phyloP scores from a whole-genome alignment of 768 basidiomycete genomes.

The Termitomyces eurrhizus region DNA sequence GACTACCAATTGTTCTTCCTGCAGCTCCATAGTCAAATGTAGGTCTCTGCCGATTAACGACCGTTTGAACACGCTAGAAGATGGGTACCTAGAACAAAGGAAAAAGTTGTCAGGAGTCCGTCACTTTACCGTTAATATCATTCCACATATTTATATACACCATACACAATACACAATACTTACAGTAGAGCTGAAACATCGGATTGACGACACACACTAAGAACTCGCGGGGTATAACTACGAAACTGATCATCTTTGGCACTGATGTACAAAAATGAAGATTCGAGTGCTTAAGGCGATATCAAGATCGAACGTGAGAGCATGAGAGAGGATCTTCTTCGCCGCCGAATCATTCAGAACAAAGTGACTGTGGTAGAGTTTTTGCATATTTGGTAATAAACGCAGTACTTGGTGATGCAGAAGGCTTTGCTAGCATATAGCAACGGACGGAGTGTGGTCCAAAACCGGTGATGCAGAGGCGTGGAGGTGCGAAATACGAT shows the following conservation, averaged over 20 bases:
- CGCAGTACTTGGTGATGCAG: too few species aligned
- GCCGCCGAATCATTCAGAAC: not conserved
- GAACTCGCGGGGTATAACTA: not conserved
- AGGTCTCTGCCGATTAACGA: not conserved
- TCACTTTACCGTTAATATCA: not conserved
- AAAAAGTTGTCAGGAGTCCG: not conserved
- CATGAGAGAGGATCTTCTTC: not conserved
- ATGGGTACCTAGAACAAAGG: not conserved
- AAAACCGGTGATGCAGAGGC: too few species aligned
- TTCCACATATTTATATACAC: not conserved
- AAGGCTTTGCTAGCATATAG: not conserved
- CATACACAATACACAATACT: not conserved
- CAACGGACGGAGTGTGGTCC: not conserved
- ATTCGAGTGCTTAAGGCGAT: not conserved
- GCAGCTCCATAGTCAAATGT: not conserved
- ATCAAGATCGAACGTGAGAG: not conserved
- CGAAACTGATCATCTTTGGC: not conserved
- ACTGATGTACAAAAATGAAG: not conserved
- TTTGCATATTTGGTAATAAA: too few species aligned
- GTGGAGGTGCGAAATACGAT: too few species aligned
- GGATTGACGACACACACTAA: not conserved
- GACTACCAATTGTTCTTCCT: not conserved
- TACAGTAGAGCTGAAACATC: slow-evolving; percentile 1
- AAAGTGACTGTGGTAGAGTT: not conserved
- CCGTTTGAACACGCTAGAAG: not conserved